phyloP scores from a whole-genome alignment of 2,329 filamentous ascomycete species.

The Ceratocystiopsis brevicomis region DNA sequence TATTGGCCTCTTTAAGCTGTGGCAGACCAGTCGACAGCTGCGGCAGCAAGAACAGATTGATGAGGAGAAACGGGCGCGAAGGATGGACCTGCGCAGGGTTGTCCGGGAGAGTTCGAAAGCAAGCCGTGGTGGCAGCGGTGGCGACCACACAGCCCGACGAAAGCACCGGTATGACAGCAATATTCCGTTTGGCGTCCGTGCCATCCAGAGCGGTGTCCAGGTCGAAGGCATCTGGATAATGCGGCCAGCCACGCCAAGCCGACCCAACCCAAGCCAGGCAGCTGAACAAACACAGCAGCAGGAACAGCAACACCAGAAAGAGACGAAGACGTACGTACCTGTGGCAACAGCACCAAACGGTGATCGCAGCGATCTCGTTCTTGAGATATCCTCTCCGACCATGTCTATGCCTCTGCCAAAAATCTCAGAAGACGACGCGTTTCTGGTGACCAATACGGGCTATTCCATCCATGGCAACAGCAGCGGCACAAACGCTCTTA shows the following conservation, averaged over 20 bases:
- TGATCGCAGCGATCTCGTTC: background rate
- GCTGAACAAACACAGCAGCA: too few relatives aligned
- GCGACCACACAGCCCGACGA: background rate
- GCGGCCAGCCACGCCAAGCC: slow-evolving; percentile 23
- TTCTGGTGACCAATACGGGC: background rate
- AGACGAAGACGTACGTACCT: too few relatives aligned
- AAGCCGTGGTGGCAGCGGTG: background rate
- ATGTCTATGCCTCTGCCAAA: slow-evolving; percentile 8
- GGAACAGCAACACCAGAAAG: background rate
- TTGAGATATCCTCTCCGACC: background rate
- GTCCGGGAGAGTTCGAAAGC: slow-evolving; percentile 22
- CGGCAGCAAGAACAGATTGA: slow-evolving; percentile 44
- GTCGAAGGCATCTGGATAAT: slow-evolving; percentile 74
- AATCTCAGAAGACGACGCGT: slow-evolving; percentile 7
- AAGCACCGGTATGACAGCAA: slow-evolving; percentile 27
- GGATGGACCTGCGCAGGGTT: slow-evolving; percentile 34
- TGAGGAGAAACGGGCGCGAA: slow-evolving; percentile 39
- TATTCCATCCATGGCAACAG: background rate
- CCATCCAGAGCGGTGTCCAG: slow-evolving; percentile 65
- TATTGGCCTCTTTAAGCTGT: slow-evolving; percentile 48
- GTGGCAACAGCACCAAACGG: too few relatives aligned
- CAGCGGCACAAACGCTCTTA: slow-evolving; percentile 3
- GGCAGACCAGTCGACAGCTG: slow-evolving; percentile 36
- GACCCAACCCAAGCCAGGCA: background rate
- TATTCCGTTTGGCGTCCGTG: slow-evolving; percentile 71